Base-by-base conservation (phyloP, 2,329 filamentous ascomycete species). In the Arthroderma uncinatum region DNA sequence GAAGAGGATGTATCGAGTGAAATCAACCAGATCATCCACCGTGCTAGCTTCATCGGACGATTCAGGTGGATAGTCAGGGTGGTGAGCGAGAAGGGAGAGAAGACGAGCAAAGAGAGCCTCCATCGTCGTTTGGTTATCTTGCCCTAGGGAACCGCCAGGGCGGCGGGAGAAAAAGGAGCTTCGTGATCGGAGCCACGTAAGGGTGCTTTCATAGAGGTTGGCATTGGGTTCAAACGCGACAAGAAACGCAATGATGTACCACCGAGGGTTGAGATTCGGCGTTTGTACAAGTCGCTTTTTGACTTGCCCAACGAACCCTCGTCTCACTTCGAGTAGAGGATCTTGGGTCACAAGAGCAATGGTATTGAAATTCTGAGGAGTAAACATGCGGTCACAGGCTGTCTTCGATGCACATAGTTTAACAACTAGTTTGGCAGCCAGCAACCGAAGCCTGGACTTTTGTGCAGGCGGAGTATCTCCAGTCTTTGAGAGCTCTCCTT, bases 141-240 rank as follows among this genome's bases (percentile, higher is more conserved):
- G 33, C 79, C 76, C 57, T 73, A 59, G 66, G 36, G 53, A 39
- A 52, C 67, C 65, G 47, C 62, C 68, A 9, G 64, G 62, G 58
- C 74, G 72, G 54, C 78, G 74, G 2, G 77, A 73, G 66, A 87
- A 88, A 56, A 81, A 78, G 19, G 84, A 81, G 7, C 86, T 83
- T 12, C 91, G 83, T 47, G 91, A 92, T 54, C 87, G 85, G 54
- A 97, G 82, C 91, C 93, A 98, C 0, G 89, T 95, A 60, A 88
- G 82, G 2, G 89, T 85, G 42, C 85, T 82, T 53, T 82, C 82
- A 68, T 85, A 87, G 68, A 95, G 81, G 14, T 82, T 80, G n/a
- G 74, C 68, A 37, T 83, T 80, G 0, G 92, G 93, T 72, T 98
- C 93, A 68, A 93, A 96, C 1, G 93, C 92, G 33, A 90, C 86